Base-by-base conservation (phyloP, 1,284 basidiomycete genomes). In the Ganoderma meredithae region DNA sequence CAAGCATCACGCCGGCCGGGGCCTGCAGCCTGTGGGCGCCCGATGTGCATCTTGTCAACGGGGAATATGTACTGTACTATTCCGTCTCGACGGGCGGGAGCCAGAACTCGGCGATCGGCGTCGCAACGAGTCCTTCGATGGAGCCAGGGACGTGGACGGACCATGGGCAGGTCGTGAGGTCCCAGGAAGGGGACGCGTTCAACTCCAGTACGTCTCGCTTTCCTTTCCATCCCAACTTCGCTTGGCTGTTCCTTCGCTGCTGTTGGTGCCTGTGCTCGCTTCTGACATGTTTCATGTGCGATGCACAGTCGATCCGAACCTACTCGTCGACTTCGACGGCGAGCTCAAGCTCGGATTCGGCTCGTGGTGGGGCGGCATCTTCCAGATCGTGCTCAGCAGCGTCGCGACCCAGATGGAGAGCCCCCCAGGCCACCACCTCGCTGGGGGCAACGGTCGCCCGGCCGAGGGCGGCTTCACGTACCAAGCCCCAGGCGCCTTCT, bases 81-180 rank as follows among this genome's bases (percentile, higher is more conserved):
- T 73, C 78, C 7, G 76, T 78, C 27, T 80, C 78, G 13, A 69
- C 74, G 2, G 71, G 79, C 43, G 79, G 78, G 19, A 76, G 73
- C 19, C 77, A 78, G 66, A 73, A 79, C 60, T 80, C 79, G n/a
- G 76, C 70, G 15, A 81, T 81, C 65, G 79, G 79, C 0, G 72
- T 80, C 31, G 79, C 79, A 3, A 80, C 77, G 0, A 78, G 77
- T 64, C 53, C 62, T 8, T 75, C 77, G 7, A 77, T 79, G 76
- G 76, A 77, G 49, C 72, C 76, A 15, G 80, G 79, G 13, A 75
- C 76, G 0, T 81, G 80, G 80, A 76, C 76, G 2, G 80, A 81
- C 66, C 73, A 76, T 15, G 80, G 79, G 7, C 70, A 73, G 5
- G 79, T 81, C 47, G 12, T 49, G 9, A 49, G 47, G 13, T 49